A percentile compares a stretch with the other conserved stretches of the same genome.
phyloP scores from a whole-genome alignment of 257 asterid genomes.

The Cinchona pubescens region DNA sequence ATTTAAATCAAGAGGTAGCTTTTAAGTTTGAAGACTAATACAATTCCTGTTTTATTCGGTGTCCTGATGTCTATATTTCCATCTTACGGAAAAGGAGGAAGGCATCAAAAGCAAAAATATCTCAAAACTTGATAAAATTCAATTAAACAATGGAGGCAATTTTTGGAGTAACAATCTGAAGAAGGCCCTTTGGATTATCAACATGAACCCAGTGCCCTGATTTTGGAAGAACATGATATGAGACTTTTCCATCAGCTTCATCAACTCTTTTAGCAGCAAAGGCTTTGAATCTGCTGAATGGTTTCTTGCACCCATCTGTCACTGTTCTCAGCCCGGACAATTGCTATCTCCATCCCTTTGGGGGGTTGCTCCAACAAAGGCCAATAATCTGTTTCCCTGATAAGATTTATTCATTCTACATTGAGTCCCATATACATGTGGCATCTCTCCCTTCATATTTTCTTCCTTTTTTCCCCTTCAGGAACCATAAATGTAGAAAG shows the following conservation, averaged over 20 bases:
- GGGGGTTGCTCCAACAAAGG: constrained; percentile 66
- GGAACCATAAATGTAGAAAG: not conserved
- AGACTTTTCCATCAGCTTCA: constrained; percentile 56
- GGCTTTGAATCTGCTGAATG: constrained; percentile 48
- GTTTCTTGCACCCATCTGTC: constrained; percentile 70
- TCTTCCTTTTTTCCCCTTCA: not conserved
- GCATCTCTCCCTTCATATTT: not conserved
- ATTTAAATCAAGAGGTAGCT: not conserved
- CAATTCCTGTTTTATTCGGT: not conserved
- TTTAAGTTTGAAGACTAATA: not conserved
- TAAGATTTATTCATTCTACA: not conserved
- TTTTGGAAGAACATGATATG: constrained; percentile 64
- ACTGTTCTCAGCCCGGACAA: constrained; percentile 83
- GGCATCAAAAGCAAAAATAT: not conserved
- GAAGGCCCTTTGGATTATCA: constrained; percentile 90
- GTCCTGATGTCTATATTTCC: not conserved
- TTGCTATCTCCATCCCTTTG: constrained; percentile 59
- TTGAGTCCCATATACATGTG: not conserved
- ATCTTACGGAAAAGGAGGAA: not conserved
- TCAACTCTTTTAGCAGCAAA: constrained; percentile 33
- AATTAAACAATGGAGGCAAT: constrained; percentile 53
- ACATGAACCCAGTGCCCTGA: constrained; percentile 99
- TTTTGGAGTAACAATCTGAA: constrained; percentile 73
- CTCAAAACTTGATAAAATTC: not conserved
- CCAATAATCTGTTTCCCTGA: constrained; percentile 76